These are phyloP conservation scores for Penicillium sp. DNA, from an alignment of 2,329 filamentous ascomycete genomes.

Conservation along the genomic window DNA sequence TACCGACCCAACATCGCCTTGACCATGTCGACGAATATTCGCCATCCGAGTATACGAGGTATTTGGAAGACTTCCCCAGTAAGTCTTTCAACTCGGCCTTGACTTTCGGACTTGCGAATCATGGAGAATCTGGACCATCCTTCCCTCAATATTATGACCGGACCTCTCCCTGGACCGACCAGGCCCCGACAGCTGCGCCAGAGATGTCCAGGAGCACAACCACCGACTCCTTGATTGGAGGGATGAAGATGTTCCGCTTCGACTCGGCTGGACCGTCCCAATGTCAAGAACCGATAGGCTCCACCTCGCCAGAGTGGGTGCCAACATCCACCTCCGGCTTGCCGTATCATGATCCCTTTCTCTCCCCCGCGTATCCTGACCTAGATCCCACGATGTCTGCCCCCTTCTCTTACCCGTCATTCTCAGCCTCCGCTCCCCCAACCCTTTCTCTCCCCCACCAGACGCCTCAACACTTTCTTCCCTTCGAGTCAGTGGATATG, in stretches of 20 bases:
- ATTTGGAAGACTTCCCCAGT: slow-evolving; percentile 33
- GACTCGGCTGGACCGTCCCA: slow-evolving; percentile 38
- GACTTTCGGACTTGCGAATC: slow-evolving; percentile 14
- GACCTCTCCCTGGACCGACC: slow-evolving; percentile 25
- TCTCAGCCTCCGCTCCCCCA: slow-evolving; percentile 40
- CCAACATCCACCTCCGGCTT: slow-evolving; percentile 20
- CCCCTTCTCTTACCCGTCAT: slow-evolving; percentile 24
- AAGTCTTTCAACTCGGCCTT: slow-evolving; percentile 26
- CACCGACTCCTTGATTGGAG: slow-evolving; percentile 46
- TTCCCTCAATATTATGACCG: slow-evolving; percentile 13
- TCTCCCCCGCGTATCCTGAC: slow-evolving; percentile 24
- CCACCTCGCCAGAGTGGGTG: slow-evolving; percentile 27
- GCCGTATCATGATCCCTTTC: slow-evolving; percentile 18
- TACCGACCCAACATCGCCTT: slow-evolving; percentile 28
- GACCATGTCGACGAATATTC: slow-evolving; percentile 44
- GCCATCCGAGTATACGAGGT: slow-evolving; percentile 43
- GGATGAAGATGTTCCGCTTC: slow-evolving; percentile 47
- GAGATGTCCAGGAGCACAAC: slow-evolving; percentile 49
- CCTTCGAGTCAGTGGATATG: slow-evolving; percentile 51
- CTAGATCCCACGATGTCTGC: slow-evolving; percentile 32
- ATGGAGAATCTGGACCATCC: slow-evolving; percentile 18
- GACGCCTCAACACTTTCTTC: slow-evolving; percentile 31
- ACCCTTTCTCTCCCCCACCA: slow-evolving; percentile 31
- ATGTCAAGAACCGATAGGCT: slow-evolving; percentile 22
- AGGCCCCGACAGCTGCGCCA: slow-evolving; percentile 31